These are phyloP conservation scores for Mycosphaerella sp. DNA, from an alignment of 2,329 filamentous ascomycete genomes.

Conservation along the genomic window DNA sequence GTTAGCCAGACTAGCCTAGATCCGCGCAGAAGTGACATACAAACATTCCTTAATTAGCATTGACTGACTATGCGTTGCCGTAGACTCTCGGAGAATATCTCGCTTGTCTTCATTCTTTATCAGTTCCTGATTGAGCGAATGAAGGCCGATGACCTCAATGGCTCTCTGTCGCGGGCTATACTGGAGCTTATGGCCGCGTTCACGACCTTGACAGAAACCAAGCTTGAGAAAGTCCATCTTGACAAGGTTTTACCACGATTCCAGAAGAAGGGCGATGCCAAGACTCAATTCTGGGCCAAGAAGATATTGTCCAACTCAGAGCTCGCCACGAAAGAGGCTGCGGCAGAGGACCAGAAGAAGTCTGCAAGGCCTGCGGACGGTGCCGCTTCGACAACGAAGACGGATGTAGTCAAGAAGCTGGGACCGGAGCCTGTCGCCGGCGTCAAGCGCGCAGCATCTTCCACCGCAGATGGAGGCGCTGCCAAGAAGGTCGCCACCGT, in stretches of 20 bases:
- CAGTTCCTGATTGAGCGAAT: constrained; percentile 46
- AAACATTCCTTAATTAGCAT: neutral
- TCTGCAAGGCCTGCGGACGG: constrained; percentile 20
- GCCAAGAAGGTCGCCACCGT: constrained; percentile 33
- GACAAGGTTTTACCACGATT: constrained; percentile 59
- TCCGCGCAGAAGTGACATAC: neutral
- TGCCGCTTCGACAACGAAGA: constrained; percentile 14
- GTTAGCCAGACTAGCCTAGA: neutral
- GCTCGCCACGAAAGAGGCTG: constrained; percentile 22
- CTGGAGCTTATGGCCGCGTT: constrained; percentile 55
- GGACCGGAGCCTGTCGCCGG: constrained; percentile 29
- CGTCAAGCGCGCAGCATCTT: constrained; percentile 31
- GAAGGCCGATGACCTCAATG: constrained; percentile 42
- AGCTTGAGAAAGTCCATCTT: constrained; percentile 59
- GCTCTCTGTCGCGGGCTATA: constrained; percentile 38
- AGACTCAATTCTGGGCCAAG: constrained; percentile 56
- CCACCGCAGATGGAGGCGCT: constrained; percentile 21
- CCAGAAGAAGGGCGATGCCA: constrained; percentile 58
- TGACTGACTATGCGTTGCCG: constrained; percentile 9
- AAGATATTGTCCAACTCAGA: constrained; percentile 46
- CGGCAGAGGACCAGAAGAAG: constrained; percentile 39
- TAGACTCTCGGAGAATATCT: constrained; percentile 28
- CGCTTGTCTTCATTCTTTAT: constrained; percentile 44
- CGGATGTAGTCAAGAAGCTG: constrained; percentile 32
- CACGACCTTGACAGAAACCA: constrained; percentile 55